Evolutionary conservation across 2,329 filamentous ascomycete genomes (phyloP), one percentile per base, ranked within the genome.

Genomic region (Trichoderma semiorbis): DNA sequence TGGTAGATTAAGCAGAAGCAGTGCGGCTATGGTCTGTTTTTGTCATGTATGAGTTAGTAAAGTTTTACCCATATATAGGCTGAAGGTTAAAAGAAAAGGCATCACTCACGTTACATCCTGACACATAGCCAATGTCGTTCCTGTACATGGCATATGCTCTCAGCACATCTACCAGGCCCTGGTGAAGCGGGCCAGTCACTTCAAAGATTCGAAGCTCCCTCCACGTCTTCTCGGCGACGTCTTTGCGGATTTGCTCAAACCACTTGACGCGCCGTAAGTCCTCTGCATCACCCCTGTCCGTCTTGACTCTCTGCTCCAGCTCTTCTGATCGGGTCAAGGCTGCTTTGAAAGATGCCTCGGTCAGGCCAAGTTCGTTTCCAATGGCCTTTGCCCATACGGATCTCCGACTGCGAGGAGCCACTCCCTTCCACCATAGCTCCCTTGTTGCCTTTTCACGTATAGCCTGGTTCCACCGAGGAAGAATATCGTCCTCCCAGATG

Each of bases 81-180:
- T 12, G 58, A 18, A 24, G 57, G 65, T 14, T 69, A 32, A 34
- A 28, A 3, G 21, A 30, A 21, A 30, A 7, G 50, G 2, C 18
- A n/a, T 32, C 63, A 85, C 91, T 85, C 80, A 93, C 90, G 78
- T 94, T 92, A 75, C 91, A 92, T 69, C 92, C 92, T 73, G 87
- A 86, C 71, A 93, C 87, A 77, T 94, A 94, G 74, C 93, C 92
- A 77, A 95, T 92, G 78, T 96, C 93, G 75, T 90, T 91, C 73
- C 93, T 88, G 81, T 96, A 96, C 88, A 94, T 92, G 69, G 90
- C 86, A 80, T 95, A 95, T 7, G 93, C 93, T 76, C 90, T 90
- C 73, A 95, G 84, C 11, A 96, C 89, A 78, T 95, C 90, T 21
- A 92, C 83, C 34, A 96, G 83, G 47, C 87, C 85, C 71, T 89